Base-by-base conservation (phyloP, 2,329 filamentous ascomycete genomes). In the Fusarium mexicanum region DNA sequence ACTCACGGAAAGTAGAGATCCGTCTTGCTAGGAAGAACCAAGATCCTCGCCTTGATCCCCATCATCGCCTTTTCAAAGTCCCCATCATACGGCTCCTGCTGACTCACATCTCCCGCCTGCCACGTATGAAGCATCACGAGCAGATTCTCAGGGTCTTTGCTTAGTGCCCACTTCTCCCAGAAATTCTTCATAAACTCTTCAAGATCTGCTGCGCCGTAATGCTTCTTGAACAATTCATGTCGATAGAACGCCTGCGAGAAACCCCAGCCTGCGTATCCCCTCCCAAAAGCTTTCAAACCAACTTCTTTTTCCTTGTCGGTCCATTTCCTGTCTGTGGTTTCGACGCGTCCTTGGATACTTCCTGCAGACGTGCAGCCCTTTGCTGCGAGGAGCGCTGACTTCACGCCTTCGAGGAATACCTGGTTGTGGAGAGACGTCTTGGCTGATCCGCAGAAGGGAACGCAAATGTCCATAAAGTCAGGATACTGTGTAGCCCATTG, bases 211-310 rank as follows among this genome's bases (percentile, higher is more conserved):
- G 87, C 94, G 0, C 91, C 91, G 14, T 95, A 86, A 2, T 79
- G 84, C 3, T 81, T 90, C 79, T 93, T 89, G 79, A 92, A 92
- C n/a, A 94, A 68, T 79, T 87, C 91, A 74, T 94, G 85, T 3
- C 93, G 87, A 77, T 96, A 96, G 77, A 95, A 96, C 0, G 92
- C 87, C 77, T 95, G 93, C 59, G 90, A 93, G 77, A 96, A 93
- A 0, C 94, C 93, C 93, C 91, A 96, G 2, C 93, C 93, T 3
- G 93, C 93, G 81, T 96, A 96, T 0, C 91, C 93, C 50, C 92
- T 87, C 0, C 88, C 92, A 64, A 96, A 88, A 0, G 93, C 93
- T 77, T 92, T 94, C 46, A 96, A 79, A 64, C 86, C 79, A 35
- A 77, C 55, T 73, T 77, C 37, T 76, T 82, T 77, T 76, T 83